Percentiles rank a stretch among this genome's conserved stretches.
Conservation (phyloP, 2,329 filamentous ascomycete genomes). For the Zasmidium cellare region DNA sequence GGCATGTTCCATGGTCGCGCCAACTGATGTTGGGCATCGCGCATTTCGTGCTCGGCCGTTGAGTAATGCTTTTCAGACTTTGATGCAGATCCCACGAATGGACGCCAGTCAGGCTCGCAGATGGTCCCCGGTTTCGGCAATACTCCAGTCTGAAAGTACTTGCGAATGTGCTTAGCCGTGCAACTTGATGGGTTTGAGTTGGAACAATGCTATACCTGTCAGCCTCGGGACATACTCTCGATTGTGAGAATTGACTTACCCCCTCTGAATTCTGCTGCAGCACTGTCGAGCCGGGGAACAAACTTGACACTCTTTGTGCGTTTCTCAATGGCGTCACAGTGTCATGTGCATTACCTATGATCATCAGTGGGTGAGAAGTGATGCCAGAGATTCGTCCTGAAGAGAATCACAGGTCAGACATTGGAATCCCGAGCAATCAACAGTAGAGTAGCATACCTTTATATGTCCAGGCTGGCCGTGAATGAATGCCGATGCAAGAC, state of each 20-base stretch:
- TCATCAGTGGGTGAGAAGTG: constrained; percentile 31
- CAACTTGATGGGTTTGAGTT: constrained; percentile 23
- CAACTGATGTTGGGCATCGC: constrained; percentile 6
- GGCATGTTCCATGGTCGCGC: background rate
- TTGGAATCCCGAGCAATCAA: too few species aligned
- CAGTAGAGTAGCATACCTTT: background rate
- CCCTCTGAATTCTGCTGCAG: constrained; percentile 34
- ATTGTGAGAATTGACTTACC: background rate
- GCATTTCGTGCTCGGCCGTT: constrained; percentile 15
- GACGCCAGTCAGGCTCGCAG: constrained; percentile 11
- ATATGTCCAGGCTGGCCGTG: constrained; percentile 5
- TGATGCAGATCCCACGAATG: constrained; percentile 5
- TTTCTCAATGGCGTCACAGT: constrained; percentile 34
- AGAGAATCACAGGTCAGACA: background rate
- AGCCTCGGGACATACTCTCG: background rate
- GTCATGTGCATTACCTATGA: constrained; percentile 35
- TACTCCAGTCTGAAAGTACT: constrained; percentile 34
- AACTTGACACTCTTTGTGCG: constrained; percentile 35
- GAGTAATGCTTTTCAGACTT: constrained; percentile 3
- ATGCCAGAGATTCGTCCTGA: constrained; percentile 16
- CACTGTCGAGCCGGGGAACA: constrained; percentile 29
- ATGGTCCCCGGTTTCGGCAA: constrained; percentile 21
- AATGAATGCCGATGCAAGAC: constrained; percentile 8
- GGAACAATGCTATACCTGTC: constrained; percentile 16
- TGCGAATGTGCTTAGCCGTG: constrained; percentile 25